A percentile compares a stretch with the other conserved stretches of the same genome.
phyloP scores from a whole-genome alignment of 495 filamentous ascomycete species.

The Podospora fimiseda region DNA sequence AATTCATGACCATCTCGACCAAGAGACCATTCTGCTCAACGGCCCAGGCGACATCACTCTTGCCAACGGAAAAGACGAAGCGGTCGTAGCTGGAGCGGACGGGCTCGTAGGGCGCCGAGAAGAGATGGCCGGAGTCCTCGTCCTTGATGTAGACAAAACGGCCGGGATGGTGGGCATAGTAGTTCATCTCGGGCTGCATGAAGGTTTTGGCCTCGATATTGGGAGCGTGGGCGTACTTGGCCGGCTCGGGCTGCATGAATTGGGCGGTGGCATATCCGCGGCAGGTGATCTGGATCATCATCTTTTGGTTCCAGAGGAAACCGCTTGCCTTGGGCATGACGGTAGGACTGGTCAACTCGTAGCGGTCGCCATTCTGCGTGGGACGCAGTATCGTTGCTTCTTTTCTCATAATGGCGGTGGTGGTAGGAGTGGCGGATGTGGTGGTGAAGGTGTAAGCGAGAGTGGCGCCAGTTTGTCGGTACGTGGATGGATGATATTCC shows the following conservation, averaged over 20 bases:
- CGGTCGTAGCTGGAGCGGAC: constrained; percentile 42
- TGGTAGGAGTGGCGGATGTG: neutral
- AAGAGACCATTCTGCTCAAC: constrained; percentile 45
- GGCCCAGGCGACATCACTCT: constrained; percentile 48
- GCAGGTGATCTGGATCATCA: constrained; percentile 55
- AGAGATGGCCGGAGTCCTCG: constrained; percentile 45
- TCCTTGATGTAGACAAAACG: constrained; percentile 56
- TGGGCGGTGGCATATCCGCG: constrained; percentile 51
- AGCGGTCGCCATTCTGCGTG: constrained; percentile 46
- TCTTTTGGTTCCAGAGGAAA: constrained; percentile 55
- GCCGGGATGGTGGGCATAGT: constrained; percentile 53
- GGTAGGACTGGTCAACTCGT: constrained; percentile 49
- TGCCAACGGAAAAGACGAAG: constrained; percentile 50
- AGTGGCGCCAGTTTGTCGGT: constrained; percentile 4
- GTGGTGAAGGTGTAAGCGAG: neutral
- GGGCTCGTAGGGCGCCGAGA: constrained; percentile 51
- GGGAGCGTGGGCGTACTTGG: constrained; percentile 51
- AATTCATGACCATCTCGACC: constrained; percentile 46
- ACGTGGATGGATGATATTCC: neutral
- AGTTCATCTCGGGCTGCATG: constrained; percentile 55
- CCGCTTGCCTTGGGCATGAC: constrained; percentile 50
- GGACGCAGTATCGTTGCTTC: constrained; percentile 33
- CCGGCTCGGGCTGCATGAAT: constrained; percentile 55
- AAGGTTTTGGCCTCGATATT: constrained; percentile 53
- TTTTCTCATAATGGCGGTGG: constrained; percentile 21